Evolutionary conservation across 805 yeast genomes (phyloP), one percentile per base, ranked within the genome.

Genomic region (Kuraishia cidri): DNA sequence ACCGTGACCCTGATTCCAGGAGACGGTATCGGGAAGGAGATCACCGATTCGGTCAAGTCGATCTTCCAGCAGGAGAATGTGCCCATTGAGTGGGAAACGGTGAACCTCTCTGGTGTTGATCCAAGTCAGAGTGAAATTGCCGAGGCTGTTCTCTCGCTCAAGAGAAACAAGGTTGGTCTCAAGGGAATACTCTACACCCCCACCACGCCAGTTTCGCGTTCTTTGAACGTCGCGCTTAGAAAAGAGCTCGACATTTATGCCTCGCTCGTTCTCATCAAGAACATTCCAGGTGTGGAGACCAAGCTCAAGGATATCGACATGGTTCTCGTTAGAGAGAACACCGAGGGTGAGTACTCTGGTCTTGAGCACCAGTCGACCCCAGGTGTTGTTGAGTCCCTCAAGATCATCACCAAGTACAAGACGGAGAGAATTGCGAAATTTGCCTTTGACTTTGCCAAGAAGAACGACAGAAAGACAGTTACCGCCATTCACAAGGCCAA

Each of bases 331-430:
- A 86, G 98, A 73, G 98, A 92, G 66, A 92, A 92, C 78, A 90
- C 98, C 45, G 97, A 92, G 66, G 98, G 98, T 72, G 98, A 90
- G 68, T 90, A 90, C 71, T 90, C 97, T 33, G 97, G 97, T 52
- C 72, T 92, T 52, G 98, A 90, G 72, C 97, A 92, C 67, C 92
- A 82, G 62, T 84, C 95, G 30, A 92, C 85, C 50, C 94, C 95
- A 45, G 97, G 96, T 64, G 96, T 90, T 44, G 97, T 92, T 45
- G 97, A 90, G 72, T 84, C 95, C 26, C 70, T 88, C 51, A 90
- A 92, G 70, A 85, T 92, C 62, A 82, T 90, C 70, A 90, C 97
- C 50, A 79, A 84, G 64, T 72, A 74, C 66, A 88, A 90, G 69
- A 81, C 95, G 37, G 98, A 92, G 74, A 80, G 98, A 68, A 84